These are phyloP conservation scores for Neonectria ditissima DNA, from an alignment of 2,329 filamentous ascomycete genomes.

Conservation along the genomic window DNA sequence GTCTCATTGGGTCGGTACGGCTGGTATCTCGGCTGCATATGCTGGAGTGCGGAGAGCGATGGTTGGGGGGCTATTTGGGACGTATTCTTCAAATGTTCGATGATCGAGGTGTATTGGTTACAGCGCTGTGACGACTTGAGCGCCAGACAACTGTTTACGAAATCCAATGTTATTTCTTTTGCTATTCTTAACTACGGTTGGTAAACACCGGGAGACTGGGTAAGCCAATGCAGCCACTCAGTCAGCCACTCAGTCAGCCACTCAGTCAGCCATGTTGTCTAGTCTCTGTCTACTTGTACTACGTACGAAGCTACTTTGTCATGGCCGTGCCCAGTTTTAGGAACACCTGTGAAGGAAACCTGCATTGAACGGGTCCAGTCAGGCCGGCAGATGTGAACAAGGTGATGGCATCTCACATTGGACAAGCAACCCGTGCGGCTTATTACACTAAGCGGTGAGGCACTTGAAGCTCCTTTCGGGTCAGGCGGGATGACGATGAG, in stretches of 20 bases:
- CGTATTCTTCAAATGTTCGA: slow-evolving; percentile 7
- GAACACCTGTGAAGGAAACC: slow-evolving; percentile 7
- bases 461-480: slow-evolving; percentile 25
- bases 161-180: slow-evolving; percentile 15
- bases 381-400: background rate
- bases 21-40: slow-evolving; percentile 36
- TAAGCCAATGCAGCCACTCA: slow-evolving; percentile 9
- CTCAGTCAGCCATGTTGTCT: background rate
- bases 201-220: background rate
- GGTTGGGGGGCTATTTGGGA: slow-evolving; percentile 11
- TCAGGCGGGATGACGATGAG: slow-evolving; percentile 25
- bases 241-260: slow-evolving; percentile 1
- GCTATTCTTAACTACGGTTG: background rate
- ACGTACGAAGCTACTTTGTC: background rate
- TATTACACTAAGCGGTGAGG: slow-evolving; percentile 30
- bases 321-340: background rate
- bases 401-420: slow-evolving; percentile 12
- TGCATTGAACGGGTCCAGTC: slow-evolving; percentile 3
- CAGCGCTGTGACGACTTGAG: slow-evolving; percentile 21
- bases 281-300: background rate
- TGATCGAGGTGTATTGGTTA: slow-evolving; percentile 18
- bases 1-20: slow-evolving; percentile 21
- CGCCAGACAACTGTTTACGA: slow-evolving; percentile 28
- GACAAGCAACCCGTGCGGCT: slow-evolving; percentile 18
- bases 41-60: slow-evolving; percentile 25